Base-by-base conservation (phyloP, 306 rosid genomes). In the Malus fusca region DNA sequence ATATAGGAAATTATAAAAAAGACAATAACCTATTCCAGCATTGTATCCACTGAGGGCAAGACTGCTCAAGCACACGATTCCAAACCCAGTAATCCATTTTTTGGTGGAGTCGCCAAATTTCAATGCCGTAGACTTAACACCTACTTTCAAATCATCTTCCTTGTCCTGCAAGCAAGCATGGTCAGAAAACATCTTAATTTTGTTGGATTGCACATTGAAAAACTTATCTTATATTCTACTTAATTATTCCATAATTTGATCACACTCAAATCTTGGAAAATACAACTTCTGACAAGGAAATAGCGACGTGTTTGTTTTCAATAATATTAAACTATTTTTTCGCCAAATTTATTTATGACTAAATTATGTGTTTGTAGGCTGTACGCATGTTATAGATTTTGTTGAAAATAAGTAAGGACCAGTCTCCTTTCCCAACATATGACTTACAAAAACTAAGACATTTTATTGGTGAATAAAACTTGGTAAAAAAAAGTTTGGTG, bases 81-180 rank as follows among this genome's bases (percentile, higher is more conserved):
- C 96, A 80, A 95, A 95, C 80, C 88, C 93, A 37, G 88, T 56
- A 79, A 87, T 82, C 97, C 98, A 92, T 78, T 84, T 78, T 85
- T 95, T 92, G 0, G 96, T 90, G 11, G 74, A 92, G 84, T 88
- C 96, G 67, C 97, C 97, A 79, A 95, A 95, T 80, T 86, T 90
- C 83, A 95, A 83, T 81, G 98, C 98, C 25, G 96, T 95, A 77
- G 97, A 95, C 82, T 90, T 92, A 82, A 92, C 92, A 81, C 96
- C 98, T 65, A 95, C 96, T 84, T 88, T 95, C 82, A 88, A 72
- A 79, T 95, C 98, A 48, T 95, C 98, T 69, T 86, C 93, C 83
- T 95, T 95, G 74, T 95, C 98, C 98, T 92, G 6, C 55, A 40
- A 40, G 85, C 75, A 87, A 72, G 77, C 77, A 76, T 42, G 68